Base-by-base conservation (phyloP, 176 grass and related monocot species). In the Oryza glaberrima region DNA sequence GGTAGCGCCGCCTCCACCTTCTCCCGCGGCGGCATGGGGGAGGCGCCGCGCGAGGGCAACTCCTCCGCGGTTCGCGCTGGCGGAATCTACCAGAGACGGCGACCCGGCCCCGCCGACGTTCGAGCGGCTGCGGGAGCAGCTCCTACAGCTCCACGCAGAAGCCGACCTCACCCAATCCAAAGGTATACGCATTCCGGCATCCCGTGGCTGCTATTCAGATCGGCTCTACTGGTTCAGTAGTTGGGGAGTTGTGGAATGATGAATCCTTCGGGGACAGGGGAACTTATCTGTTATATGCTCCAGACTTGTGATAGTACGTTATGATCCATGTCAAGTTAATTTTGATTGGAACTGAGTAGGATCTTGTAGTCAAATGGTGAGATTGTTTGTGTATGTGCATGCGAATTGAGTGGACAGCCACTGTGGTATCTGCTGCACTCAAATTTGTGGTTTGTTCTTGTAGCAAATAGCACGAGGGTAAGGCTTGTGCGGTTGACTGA, bases 401-500 rank as follows among this genome's bases (percentile, higher is more conserved):
- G 51, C 4, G 35, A 49, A 22, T 64, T 63, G 73, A 9, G 52
- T 41, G 17, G 17, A 9, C 8, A 11, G 56, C 7, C 20, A 63
- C 6, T 71, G 14, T 13, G 38, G 49, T 34, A 84, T 38, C 23
- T 68, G 5, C 47, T 35, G 17, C 45, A 81, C 13, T 69, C 44
- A 46, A 83, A 74, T 76, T 49, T 66, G 16, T 85, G 7, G 81
- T 80, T 75, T 81, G 16, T 83, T 77, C 67, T 68, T 20, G 22
- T 60, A 98, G 96, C 96, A 83, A 95, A 94, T 48, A 86, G 80
- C 65, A 72, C 86, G 22, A 73, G 93, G 75, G 56, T 81, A 77
- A 94, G 96, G 77, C 89, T 95, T 48, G 89, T 95, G 91, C 83
- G 96, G 22, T 81, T 98, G 86, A 95, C 91, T 11, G 96, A 98